A percentile compares a stretch with the other conserved stretches of the same genome.
Evolutionary conservation across 352 stramenopile genomes (phyloP).

Genomic region (Albugo laibachii): DNA sequence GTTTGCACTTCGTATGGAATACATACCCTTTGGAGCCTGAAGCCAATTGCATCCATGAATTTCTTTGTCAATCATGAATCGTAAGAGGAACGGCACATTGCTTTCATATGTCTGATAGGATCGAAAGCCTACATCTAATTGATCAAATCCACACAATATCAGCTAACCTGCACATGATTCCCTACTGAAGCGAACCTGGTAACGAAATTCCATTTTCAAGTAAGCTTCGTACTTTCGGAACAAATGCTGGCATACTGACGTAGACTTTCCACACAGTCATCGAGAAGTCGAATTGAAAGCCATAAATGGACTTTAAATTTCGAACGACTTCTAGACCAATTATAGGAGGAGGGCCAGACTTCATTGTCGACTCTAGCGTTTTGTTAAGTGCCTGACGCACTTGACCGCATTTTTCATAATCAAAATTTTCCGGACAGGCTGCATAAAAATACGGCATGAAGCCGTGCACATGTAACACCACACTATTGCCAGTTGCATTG

Average conservation of each 20-base stretch:
- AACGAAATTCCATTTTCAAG: slow-evolving; percentile 75
- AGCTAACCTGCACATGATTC: not conserved
- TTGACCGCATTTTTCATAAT: slow-evolving; percentile 39
- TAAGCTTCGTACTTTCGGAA: slow-evolving; percentile 83
- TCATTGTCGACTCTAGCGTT: slow-evolving; percentile 12
- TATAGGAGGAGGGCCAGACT: slow-evolving; percentile 16
- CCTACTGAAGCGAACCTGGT: slow-evolving; percentile 9
- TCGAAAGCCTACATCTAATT: slow-evolving; percentile 17
- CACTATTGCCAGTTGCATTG: slow-evolving; percentile 86
- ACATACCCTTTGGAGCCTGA: slow-evolving; percentile 83
- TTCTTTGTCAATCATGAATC: slow-evolving; percentile 98
- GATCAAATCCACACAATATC: slow-evolving; percentile 12
- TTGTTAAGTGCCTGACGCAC: slow-evolving; percentile 47
- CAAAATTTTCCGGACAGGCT: slow-evolving; percentile 48
- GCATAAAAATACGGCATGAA: slow-evolving; percentile 97
- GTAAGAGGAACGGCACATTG: slow-evolving; percentile 98
- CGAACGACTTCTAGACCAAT: slow-evolving; percentile 52
- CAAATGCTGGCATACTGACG: slow-evolving; percentile 86
- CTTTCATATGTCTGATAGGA: slow-evolving; percentile 91
- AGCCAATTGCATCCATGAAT: slow-evolving; percentile 97
- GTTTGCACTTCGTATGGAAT: slow-evolving; percentile 45
- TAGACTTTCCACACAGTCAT: slow-evolving; percentile 82
- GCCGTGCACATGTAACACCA: slow-evolving; percentile 94
- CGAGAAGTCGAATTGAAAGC: slow-evolving; percentile 60
- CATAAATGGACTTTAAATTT: slow-evolving; percentile 73